These are phyloP conservation scores for Metschnikowia matae DNA, from an alignment of 805 yeast species.

Conservation along the genomic window DNA sequence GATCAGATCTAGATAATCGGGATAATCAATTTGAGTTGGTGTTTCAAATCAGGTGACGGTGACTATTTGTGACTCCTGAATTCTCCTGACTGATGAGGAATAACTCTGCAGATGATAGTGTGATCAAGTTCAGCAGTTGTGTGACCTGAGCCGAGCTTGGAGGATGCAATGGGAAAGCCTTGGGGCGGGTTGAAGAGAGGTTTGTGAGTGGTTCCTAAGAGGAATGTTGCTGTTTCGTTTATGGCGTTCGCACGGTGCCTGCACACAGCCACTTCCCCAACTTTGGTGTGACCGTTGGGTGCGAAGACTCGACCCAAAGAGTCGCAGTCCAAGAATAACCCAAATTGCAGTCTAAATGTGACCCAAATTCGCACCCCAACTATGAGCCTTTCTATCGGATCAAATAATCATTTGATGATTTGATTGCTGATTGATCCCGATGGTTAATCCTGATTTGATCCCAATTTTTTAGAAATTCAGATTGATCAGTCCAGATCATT, in stretches of 20 bases:
- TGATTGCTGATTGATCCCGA: no score
- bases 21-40: no score
- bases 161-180: background rate
- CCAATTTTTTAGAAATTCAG: no score
- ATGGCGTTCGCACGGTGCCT: slow-evolving; percentile 1
- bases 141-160: background rate
- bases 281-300: slow-evolving; percentile 2
- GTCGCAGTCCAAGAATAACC: background rate
- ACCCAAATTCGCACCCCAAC: background rate
- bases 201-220: background rate
- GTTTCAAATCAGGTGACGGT: no score
- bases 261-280: slow-evolving; percentile 2
- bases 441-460: no score
- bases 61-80: no score
- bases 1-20: no score
- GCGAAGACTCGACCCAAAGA: slow-evolving; percentile 1
- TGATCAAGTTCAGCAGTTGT: no score
- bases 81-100: no score
- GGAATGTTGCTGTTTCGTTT: slow-evolving; percentile 5
- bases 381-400: background rate
- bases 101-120: no score
- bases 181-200: background rate
- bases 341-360: background rate
- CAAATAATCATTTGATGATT: no score
- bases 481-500: no score